These are phyloP conservation scores for Capronia americana DNA, from an alignment of 2,329 filamentous ascomycete genomes.

Conservation along the genomic window DNA sequence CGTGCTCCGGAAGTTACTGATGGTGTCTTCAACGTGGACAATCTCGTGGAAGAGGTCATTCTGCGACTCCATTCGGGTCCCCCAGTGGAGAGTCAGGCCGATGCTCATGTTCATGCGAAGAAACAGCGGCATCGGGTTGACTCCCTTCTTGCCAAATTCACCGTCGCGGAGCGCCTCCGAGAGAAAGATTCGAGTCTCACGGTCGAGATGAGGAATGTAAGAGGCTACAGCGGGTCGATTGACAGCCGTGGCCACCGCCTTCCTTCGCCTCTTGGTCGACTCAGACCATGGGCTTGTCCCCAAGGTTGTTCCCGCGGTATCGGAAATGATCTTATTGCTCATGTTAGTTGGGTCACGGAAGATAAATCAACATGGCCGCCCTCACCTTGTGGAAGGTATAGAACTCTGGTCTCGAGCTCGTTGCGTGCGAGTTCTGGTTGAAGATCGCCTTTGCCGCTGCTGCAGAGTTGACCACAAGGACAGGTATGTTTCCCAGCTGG, in stretches of 20 bases:
- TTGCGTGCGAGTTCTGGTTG: slow-evolving; percentile 58
- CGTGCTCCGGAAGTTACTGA: slow-evolving; percentile 65
- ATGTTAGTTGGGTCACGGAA: not conserved
- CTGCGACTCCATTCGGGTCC: slow-evolving; percentile 64
- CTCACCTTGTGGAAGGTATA: slow-evolving; percentile 62
- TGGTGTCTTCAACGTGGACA: slow-evolving; percentile 67
- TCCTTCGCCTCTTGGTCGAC: slow-evolving; percentile 67
- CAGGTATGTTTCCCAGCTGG: slow-evolving; percentile 61
- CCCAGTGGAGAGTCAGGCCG: slow-evolving; percentile 70
- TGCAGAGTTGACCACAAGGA: slow-evolving; percentile 64
- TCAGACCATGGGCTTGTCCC: slow-evolving; percentile 71
- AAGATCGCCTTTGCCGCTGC: slow-evolving; percentile 59
- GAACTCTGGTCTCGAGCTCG: slow-evolving; percentile 62
- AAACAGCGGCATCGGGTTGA: slow-evolving; percentile 72
- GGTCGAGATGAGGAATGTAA: slow-evolving; percentile 66
- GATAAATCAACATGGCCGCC: not conserved
- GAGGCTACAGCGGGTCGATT: slow-evolving; percentile 69
- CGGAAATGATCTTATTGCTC: slow-evolving; percentile 50
- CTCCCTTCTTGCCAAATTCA: slow-evolving; percentile 57
- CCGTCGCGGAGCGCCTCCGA: slow-evolving; percentile 66
- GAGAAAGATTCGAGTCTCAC: slow-evolving; percentile 68
- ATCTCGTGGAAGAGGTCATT: slow-evolving; percentile 66
- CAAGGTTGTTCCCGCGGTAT: slow-evolving; percentile 66
- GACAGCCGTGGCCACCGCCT: slow-evolving; percentile 69
- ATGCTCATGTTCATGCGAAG: slow-evolving; percentile 68